These are phyloP conservation scores for Arthrobotrys megalospora DNA, from an alignment of 2,329 filamentous ascomycete species.

Conservation along the genomic window DNA sequence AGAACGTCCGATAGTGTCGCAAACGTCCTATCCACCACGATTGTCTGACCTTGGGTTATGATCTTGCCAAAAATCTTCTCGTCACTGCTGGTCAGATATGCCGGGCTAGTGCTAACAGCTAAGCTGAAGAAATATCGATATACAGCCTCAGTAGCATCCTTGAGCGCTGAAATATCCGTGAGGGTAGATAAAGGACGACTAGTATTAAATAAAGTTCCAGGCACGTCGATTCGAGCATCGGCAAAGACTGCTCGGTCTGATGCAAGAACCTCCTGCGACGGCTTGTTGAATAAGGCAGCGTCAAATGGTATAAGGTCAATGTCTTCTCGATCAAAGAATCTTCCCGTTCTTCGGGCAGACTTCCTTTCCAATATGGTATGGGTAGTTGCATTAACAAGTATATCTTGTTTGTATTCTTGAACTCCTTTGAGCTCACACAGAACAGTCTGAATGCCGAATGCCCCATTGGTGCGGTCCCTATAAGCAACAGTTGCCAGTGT, in stretches of 20 bases:
- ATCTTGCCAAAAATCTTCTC: no score
- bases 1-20: slow-evolving; percentile 23
- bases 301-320: slow-evolving; percentile 21
- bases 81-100: neutral
- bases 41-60: neutral
- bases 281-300: slow-evolving; percentile 11
- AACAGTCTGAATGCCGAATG: no score
- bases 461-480: no score
- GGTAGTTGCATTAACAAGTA: slow-evolving; percentile 36
- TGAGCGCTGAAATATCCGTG: no score
- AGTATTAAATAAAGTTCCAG: no score
- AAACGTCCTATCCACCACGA: slow-evolving; percentile 35
- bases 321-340: no score
- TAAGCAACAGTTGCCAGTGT: slow-evolving; percentile 10
- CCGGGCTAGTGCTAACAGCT: slow-evolving; percentile 20
- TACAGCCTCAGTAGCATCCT: neutral
- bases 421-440: slow-evolving; percentile 28
- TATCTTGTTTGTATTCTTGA: slow-evolving; percentile 9
- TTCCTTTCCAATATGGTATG: slow-evolving; percentile 7
- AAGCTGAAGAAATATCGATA: slow-evolving; percentile 41
- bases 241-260: slow-evolving; percentile 34
- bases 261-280: slow-evolving; percentile 4
- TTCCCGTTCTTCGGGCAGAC: no score
- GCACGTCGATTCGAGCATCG: neutral
- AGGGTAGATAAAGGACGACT: no score